Evolutionary conservation across 2,329 filamentous ascomycete genomes (phyloP), one percentile per base, ranked within the genome.

Genomic region (Penicillium expansum): DNA sequence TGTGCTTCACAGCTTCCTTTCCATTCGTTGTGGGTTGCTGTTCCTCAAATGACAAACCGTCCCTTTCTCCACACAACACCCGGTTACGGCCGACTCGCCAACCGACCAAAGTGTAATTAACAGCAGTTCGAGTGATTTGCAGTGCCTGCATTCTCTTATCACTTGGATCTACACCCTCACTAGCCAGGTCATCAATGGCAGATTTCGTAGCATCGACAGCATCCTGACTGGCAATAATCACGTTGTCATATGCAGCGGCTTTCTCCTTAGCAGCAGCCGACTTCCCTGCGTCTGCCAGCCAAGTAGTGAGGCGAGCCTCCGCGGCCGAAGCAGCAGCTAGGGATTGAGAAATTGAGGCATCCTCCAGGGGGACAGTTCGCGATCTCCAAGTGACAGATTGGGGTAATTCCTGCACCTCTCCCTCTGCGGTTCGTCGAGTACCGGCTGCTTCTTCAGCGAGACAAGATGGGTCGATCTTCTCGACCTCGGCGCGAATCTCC

Each of bases 81-180:
- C 94, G 83, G 74, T 99, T 97, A 47, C 94, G 87, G 27, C 93
- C 93, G 62, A 97, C 90, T 72, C 94, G 85, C 92, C 92, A 97
- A 69, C 91, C 92, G 55, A 99, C 89, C 74, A 97, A 86, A 63
- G 91, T 90, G 73, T 96, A 97, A 74, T 94, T 96, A 55, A 97
- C 91, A 1, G 93, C 92, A 0, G 95, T 95, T 59, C 90, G 88
- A 4, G 92, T 96, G 57, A 99, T 89, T 64, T 96, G 92, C 44
- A 99, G 79, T 66, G 92, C 87, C 76, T 99, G 94, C 86, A 99
- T 92, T 56, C 91, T 86, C 35, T 85, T 78, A 69, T 99, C 93
- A 55, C 91, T 87, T 71, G 91, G 90, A 22, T 90, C 84, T 14
- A 96, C 85, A 1, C 91, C 90, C 71, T 99, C 94, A 58, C 84